A percentile compares a stretch with the other conserved stretches of the same genome.
These are phyloP conservation scores for Kwoniella europaea DNA, from an alignment of 768 basidiomycete species.

Conservation along the genomic window DNA sequence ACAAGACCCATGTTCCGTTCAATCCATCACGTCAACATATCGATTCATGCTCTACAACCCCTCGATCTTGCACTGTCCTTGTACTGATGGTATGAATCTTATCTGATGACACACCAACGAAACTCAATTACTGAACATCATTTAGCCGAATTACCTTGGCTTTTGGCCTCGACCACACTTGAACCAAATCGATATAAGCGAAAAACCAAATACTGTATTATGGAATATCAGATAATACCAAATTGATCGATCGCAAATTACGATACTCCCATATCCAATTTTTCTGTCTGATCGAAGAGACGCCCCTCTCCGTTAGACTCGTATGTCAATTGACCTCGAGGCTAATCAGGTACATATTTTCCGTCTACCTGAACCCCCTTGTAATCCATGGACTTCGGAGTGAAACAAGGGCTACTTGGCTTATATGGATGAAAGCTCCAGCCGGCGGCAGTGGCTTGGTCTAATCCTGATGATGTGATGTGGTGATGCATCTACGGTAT, in stretches of 20 bases:
- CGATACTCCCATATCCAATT: no score
- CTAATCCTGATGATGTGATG: not conserved
- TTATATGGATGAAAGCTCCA: not conserved
- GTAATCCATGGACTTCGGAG: not conserved
- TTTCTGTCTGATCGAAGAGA: not conserved
- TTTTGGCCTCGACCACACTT: not conserved
- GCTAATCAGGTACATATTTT: not conserved
- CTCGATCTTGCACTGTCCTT: no score
- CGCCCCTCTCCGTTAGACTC: not conserved
- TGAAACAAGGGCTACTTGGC: not conserved
- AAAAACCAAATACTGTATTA: not conserved
- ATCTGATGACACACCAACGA: no score
- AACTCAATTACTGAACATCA: not conserved
- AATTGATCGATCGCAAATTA: not conserved
- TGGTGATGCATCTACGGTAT: not conserved
- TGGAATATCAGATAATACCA: not conserved
- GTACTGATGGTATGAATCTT: no score
- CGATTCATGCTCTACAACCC: not conserved
- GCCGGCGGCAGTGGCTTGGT: slow-evolving; percentile 7
- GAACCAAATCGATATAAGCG: not conserved
- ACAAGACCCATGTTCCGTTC: not conserved
- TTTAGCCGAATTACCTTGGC: not conserved
- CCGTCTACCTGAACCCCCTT: no score
- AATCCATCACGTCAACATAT: not conserved
- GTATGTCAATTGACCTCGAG: not conserved